A percentile compares a stretch with the other conserved stretches of the same genome.
Evolutionary conservation across 345 rosid species (phyloP).

Genomic region (Toxicodendron radicans): DNA sequence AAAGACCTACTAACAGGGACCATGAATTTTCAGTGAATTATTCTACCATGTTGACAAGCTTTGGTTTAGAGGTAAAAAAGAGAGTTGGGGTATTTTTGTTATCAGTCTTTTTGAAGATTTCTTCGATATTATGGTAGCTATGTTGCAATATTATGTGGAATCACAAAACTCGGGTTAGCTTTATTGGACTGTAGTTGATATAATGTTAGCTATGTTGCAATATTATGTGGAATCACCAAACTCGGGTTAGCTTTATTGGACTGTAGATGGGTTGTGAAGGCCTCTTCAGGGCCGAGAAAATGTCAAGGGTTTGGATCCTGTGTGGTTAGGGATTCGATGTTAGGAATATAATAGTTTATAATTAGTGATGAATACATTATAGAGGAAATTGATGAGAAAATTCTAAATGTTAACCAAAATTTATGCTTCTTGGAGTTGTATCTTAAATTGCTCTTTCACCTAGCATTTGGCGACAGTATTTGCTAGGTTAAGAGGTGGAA

Average conservation of each 20-base stretch:
- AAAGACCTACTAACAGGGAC: background rate
- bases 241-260: background rate
- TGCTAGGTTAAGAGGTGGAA: background rate
- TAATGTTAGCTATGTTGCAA: too few relatives aligned
- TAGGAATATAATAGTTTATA: background rate
- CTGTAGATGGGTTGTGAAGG: background rate
- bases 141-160: background rate
- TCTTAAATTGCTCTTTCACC: background rate
- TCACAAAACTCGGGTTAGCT: background rate
- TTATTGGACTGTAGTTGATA: background rate
- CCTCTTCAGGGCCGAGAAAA: background rate
- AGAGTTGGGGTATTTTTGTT: background rate
- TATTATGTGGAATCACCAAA: background rate
- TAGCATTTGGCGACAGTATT: background rate
- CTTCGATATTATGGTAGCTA: background rate
- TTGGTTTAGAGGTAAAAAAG: background rate
- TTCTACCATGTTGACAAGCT: background rate
- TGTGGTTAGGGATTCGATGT: background rate
- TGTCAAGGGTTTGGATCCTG: background rate
- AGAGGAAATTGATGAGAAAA: background rate
- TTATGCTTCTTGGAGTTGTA: background rate
- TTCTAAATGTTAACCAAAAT: background rate
- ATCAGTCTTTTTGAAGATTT: background rate
- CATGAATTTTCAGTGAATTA: conserved; percentile 1
- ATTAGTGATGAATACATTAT: background rate